Percentiles rank a stretch among this genome's conserved stretches.
Conservation (phyloP, 768 basidiomycete species). For the Agaricus sinodeliciosus region DNA sequence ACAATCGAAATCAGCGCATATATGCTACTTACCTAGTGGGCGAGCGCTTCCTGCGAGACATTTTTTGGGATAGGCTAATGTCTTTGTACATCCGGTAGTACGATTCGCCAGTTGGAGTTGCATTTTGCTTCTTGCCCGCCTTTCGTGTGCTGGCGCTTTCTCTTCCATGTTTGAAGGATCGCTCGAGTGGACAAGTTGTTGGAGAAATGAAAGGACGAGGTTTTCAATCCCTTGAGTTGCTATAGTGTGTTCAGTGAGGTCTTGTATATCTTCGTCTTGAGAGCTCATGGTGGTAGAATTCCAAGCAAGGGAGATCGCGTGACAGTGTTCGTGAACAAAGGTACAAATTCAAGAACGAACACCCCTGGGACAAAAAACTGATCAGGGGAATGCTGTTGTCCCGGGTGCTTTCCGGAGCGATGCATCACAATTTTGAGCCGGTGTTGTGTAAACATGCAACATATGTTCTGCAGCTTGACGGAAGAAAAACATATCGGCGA, state of each 20-base stretch:
- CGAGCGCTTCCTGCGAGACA: conserved; percentile 29
- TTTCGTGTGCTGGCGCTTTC: conserved; percentile 2
- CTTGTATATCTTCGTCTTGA: neutral
- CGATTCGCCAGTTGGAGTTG: conserved; percentile 30
- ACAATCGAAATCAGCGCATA: conserved; percentile 11
- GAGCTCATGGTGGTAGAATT: neutral
- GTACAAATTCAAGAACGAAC: no score
- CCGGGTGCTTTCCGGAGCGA: no score
- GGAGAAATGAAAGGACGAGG: conserved; percentile 29
- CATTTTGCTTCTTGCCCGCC: conserved; percentile 19
- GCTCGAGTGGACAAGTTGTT: conserved; percentile 22
- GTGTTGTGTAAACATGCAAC: no score
- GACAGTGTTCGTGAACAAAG: no score
- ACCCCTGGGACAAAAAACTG: no score
- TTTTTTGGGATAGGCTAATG: conserved; percentile 30
- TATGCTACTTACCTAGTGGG: conserved; percentile 27
- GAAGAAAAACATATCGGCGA: no score
- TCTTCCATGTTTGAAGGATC: conserved; percentile 8
- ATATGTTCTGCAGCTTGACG: no score
- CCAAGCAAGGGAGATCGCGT: neutral
- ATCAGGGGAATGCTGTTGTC: no score
- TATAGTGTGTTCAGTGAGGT: neutral
- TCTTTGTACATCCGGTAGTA: conserved; percentile 16
- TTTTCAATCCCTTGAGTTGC: conserved; percentile 23
- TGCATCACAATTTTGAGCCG: no score